Percentiles rank a stretch among this genome's conserved stretches.
Conservation (phyloP, 495 filamentous ascomycete species). For the Penicillium canariense region DNA sequence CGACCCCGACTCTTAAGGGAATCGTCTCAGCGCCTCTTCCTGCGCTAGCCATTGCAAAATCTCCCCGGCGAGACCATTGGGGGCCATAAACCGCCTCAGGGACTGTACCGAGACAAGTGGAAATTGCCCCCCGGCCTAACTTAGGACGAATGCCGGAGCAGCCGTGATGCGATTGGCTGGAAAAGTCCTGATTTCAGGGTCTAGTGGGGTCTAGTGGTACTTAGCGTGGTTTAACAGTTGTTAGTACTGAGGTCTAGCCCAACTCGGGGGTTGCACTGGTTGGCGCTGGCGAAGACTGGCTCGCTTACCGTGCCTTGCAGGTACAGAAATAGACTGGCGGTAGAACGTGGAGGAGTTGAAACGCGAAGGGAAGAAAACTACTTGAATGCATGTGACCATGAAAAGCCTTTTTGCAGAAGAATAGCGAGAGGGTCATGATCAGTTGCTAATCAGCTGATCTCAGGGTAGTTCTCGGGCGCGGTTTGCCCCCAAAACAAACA, state of each 20-base stretch:
- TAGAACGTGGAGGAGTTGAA: neutral
- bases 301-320: neutral
- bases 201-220: neutral
- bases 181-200: neutral
- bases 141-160: neutral
- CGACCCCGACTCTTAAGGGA: neutral
- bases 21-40: neutral
- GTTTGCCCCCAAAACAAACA: no score
- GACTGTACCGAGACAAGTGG: neutral
- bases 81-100: neutral
- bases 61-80: constrained; percentile 1
- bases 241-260: neutral
- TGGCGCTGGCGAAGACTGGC: neutral
- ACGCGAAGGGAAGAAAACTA: no score
- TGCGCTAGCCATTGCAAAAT: no score
- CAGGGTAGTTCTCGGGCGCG: no score
- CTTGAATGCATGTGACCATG: no score
- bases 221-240: neutral
- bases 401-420: no score
- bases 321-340: neutral
- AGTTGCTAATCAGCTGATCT: no score
- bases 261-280: neutral
- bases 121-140: neutral
- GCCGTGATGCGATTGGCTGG: neutral
- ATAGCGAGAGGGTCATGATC: no score